Base-by-base conservation (phyloP, 352 stramenopile species). In the Thalassiosira mediterranea region DNA sequence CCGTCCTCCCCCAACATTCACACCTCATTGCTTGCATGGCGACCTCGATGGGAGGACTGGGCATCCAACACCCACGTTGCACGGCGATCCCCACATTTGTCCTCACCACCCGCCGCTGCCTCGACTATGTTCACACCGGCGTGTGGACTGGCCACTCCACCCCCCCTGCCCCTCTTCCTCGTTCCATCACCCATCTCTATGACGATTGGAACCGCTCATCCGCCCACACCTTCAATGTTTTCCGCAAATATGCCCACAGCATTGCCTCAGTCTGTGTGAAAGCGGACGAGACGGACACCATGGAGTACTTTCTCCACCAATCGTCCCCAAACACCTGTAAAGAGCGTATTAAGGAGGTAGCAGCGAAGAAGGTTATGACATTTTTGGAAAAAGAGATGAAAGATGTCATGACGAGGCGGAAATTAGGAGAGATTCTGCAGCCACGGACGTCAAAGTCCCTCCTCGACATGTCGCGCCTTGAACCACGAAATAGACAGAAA, bases 41-140 rank as follows among this genome's bases (percentile, higher is more conserved):
- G 7, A 72, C 51, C 8, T n/a, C 11, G 19, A 52, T 15, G 10
- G 63, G 63, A 4, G 63, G 63, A 4, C 19, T 72, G 3, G 63
- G 63, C 4, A 25, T 65, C n/a, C 49, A 64, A 44, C 31, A 72
- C 44, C 63, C 63, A 25, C 25, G 53, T 0, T 63, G 23, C 10
- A 34, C 32, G 19, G 63, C 63, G 7, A 64, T 72, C 5, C 63
- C 63, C 15, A 42, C 51, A 1, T 61, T 72, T 1, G 15, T 72
- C 11, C 21, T 64, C n/a, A 38, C 21, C n/a, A 34, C 28, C 19
- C 29, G 34, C 2, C 63, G 34, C 15, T 53, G 23, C 19, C 29
- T 76, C 3, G 1, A 47, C 3, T 65, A 65, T 40, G 15, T 25
- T 10, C 44, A 2, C 2, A 4, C 57, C 2, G 57, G 66, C 29